These are phyloP conservation scores for Oryza glumipatula DNA, from an alignment of 176 grass and related monocot species.

Conservation along the genomic window DNA sequence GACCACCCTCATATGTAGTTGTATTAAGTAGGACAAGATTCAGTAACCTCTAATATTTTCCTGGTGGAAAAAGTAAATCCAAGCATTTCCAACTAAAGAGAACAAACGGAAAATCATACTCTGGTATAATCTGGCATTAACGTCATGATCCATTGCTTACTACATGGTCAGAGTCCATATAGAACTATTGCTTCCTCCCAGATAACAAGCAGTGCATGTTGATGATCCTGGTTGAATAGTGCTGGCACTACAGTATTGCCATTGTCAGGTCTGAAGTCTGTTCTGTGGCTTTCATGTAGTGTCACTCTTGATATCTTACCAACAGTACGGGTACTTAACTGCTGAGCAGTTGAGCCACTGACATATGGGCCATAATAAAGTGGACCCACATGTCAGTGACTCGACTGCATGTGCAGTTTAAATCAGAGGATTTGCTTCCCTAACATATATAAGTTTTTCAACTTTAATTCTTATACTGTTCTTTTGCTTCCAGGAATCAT, in stretches of 20 bases:
- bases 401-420: too few relatives aligned
- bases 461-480: background rate
- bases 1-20: background rate
- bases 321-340: too few relatives aligned
- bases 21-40: background rate
- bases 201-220: background rate
- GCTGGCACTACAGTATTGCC: background rate
- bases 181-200: background rate
- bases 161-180: background rate
- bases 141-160: background rate
- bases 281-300: background rate
- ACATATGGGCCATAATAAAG: too few relatives aligned
- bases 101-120: background rate
- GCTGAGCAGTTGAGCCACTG: too few relatives aligned
- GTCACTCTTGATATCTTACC: background rate
- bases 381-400: too few relatives aligned
- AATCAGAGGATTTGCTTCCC: too few relatives aligned
- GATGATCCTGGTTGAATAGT: background rate
- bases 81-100: background rate
- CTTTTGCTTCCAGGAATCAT: constrained; percentile 54
- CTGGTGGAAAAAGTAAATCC: background rate
- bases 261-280: background rate
- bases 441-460: background rate
- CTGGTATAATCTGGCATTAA: background rate
- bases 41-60: background rate